These are phyloP conservation scores for Cyclotella baltica DNA, from an alignment of 108 stramenopile genomes.

Conservation along the genomic window DNA sequence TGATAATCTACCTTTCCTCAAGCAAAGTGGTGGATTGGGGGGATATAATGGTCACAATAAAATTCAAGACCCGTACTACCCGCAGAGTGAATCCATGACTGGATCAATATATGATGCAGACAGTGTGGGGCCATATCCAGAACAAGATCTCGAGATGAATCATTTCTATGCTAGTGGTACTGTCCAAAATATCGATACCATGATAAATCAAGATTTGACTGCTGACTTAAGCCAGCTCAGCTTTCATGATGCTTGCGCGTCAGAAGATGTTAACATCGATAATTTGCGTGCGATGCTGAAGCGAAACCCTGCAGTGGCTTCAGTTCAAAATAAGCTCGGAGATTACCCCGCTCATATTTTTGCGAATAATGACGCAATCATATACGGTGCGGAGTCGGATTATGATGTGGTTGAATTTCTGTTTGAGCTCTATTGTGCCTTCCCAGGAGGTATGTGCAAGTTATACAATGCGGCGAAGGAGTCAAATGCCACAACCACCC, in stretches of 20 bases:
- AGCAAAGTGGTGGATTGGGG: not conserved
- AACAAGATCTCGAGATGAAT: too few species aligned
- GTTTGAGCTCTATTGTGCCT: conserved; percentile 26
- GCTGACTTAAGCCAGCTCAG: not conserved
- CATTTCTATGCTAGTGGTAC: not conserved
- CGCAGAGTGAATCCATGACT: not conserved
- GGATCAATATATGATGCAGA: not conserved
- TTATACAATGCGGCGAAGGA: too few species aligned
- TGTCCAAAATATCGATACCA: conserved; percentile 2
- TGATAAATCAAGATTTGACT: not conserved
- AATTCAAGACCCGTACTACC: conserved; percentile 6
- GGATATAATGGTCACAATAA: not conserved
- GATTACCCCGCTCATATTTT: conserved; percentile 35
- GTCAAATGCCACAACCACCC: not conserved
- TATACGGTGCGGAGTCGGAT: conserved; percentile 13
- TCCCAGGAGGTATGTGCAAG: not conserved
- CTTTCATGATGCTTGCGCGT: conserved; percentile 31
- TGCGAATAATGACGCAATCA: conserved; percentile 31
- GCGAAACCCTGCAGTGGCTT: conserved; percentile 16
- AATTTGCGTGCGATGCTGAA: conserved; percentile 20
- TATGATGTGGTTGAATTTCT: conserved; percentile 17
- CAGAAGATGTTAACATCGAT: conserved; percentile 23
- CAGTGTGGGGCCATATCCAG: too few species aligned
- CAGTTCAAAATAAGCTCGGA: conserved; percentile 11
- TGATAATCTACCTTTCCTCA: not conserved